Base-by-base conservation (phyloP, 2,329 filamentous ascomycete species). In the Trichoderma sp. region DNA sequence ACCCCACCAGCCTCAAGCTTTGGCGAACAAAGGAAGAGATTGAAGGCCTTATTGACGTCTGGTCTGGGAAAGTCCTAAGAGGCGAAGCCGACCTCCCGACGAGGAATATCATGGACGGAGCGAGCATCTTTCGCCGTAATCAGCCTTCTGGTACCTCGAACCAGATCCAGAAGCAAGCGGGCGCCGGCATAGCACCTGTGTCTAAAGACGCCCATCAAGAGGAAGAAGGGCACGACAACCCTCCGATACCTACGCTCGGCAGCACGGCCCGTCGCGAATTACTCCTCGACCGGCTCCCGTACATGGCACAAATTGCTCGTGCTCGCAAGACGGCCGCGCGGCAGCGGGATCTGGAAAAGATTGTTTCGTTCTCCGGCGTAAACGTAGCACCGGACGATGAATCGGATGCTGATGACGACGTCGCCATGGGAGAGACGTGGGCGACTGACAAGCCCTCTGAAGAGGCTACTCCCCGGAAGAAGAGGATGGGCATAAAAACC, bases 21-120 rank as follows among this genome's bases (percentile, higher is more conserved):
- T 97, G 94, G 93, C 86, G 90, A 69, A 86, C 89, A 66, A 90
- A 88, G 70, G 94, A 98, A 76, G 94, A 97, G 76, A 84, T 94
- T 6, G 90, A 92, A 69, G 89, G 87, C 0, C 77, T 92, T 1
- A 81, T 97, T 1, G 90, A 93, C 67, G 74, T 90, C 67, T 92
- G 91, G 84, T 87, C 89, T 1, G 82, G 84, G 0, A 86, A 84
- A 59, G 79, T 89, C 22, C 84, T 90, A 39, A 85, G 84, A 64
- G 86, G 87, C 3, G 85, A 87, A 50, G 77, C 78, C 5, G 72
- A 74, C 2, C 74, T 74, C 61, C 77, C 77, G 35, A 76, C 74
- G 42, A 78, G 77, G 70, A 73, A 77, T 68, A 70, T 85, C 70
- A 82, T 81, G 4, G 79, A 81, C 56, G 81, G 83, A 12, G 83